Conservation (phyloP, 2,329 filamentous ascomycete species). For the Ophiostoma ulmi region DNA sequence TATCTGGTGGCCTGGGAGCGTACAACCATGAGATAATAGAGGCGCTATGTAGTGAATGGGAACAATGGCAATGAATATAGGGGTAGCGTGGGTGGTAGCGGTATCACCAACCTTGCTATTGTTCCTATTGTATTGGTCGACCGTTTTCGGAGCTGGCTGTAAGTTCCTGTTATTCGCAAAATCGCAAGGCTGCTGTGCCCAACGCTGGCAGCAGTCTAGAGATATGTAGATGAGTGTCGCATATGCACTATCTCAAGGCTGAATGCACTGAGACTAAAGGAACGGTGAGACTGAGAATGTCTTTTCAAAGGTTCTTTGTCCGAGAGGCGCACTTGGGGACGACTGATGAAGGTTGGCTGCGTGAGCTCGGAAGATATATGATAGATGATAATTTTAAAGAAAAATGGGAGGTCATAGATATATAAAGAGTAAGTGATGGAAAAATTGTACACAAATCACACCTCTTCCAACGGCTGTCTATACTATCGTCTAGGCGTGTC, state of each 20-base stretch:
- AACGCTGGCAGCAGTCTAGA: not conserved
- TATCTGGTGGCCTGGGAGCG: slow-evolving; percentile 23
- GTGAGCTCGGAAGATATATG: not conserved
- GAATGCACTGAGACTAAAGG: not conserved
- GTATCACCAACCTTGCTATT: slow-evolving; percentile 23
- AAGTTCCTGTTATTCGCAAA: not conserved
- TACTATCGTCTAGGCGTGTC: not conserved
- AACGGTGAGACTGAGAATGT: not conserved
- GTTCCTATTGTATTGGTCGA: slow-evolving; percentile 20
- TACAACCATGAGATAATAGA: slow-evolving; percentile 24
- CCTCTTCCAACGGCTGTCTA: not conserved
- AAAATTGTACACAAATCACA: not conserved
- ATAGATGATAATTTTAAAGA: not conserved
- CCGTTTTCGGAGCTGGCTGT: not conserved
- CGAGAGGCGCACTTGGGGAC: not conserved
- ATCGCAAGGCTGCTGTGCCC: not conserved
- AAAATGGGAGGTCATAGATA: not conserved
- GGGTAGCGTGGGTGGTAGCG: not conserved
- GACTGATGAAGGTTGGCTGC: not conserved
- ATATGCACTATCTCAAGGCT: not conserved
- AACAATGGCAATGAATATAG: slow-evolving; percentile 22
- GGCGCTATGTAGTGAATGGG: not conserved
- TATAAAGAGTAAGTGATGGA: not conserved
- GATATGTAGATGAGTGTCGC: not conserved
- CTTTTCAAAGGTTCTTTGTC: not conserved